Percentiles rank a stretch among this genome's conserved stretches.
These are phyloP conservation scores for Triticum urartu DNA, from an alignment of 176 grass and related monocot species.

Conservation along the genomic window DNA sequence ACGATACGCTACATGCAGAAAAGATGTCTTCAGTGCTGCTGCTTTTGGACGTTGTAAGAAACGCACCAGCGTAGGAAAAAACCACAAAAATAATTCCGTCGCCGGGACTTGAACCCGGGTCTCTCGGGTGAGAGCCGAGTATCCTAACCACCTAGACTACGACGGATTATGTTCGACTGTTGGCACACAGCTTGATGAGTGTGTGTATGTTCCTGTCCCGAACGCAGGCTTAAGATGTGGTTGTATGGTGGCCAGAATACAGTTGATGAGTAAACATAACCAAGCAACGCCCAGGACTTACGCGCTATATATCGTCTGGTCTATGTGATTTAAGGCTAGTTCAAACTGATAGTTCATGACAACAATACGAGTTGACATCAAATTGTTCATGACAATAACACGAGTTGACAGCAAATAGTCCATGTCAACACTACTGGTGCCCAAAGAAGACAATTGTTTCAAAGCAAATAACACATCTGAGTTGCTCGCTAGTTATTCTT, in stretches of 20 bases:
- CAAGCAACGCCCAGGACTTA: no score
- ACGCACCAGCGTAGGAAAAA: not conserved
- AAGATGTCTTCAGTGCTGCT: not conserved
- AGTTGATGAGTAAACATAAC: no score
- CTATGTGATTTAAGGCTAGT: not conserved
- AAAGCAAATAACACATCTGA: no score
- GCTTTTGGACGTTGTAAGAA: no score
- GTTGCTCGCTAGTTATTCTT: no score
- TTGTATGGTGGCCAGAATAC: no score
- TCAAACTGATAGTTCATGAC: not conserved
- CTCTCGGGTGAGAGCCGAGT: constrained; percentile 90
- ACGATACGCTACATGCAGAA: not conserved
- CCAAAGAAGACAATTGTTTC: no score
- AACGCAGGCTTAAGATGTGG: not conserved
- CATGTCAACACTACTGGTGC: no score
- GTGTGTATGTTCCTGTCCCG: no score
- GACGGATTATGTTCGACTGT: constrained; percentile 5
- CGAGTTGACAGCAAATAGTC: no score
- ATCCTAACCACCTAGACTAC: constrained; percentile 97
- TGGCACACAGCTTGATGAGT: no score
- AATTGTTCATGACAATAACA: no score
- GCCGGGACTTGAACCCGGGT: constrained; percentile 73
- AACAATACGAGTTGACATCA: not conserved
- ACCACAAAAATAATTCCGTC: constrained; percentile 38
- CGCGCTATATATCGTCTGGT: not conserved